Evolutionary conservation across 768 basidiomycete species (phyloP).

Genomic region (Lactarius evosmus): DNA sequence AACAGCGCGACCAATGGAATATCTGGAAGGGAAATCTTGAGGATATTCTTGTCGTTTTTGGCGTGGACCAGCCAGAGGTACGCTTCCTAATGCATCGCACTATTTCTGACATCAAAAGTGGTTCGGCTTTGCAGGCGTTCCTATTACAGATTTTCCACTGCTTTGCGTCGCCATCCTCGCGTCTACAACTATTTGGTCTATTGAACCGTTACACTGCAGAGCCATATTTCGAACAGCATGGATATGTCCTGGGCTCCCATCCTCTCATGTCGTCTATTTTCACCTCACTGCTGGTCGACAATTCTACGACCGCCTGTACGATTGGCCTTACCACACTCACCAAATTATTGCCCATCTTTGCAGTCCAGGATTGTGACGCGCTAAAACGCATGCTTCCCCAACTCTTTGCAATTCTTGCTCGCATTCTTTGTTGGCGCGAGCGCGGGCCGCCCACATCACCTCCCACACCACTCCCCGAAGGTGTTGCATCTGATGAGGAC

Average conservation of each 20-base stretch:
- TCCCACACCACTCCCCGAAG: conserved; percentile 22
- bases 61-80: conserved; percentile 61
- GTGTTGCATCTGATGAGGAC: conserved; percentile 5
- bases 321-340: conserved; percentile 61
- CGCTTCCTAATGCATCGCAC: conserved; percentile 32
- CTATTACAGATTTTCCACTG: conserved; percentile 63
- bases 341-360: conserved; percentile 72
- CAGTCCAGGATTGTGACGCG: conserved; percentile 54
- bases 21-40: conserved; percentile 80
- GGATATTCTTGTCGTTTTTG: conserved; percentile 66
- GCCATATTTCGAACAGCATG: conserved; percentile 47
- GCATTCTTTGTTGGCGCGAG: conserved; percentile 74
- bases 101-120: neutral
- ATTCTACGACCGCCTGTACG: conserved; percentile 66
- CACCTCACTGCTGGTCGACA: conserved; percentile 67
- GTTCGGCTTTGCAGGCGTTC: conserved; percentile 49
- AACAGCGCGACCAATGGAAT: conserved; percentile 54
- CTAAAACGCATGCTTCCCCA: conserved; percentile 61
- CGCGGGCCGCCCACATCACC: conserved; percentile 35
- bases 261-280: conserved; percentile 64
- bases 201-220: conserved; percentile 60
- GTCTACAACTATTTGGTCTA: conserved; percentile 68
- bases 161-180: conserved; percentile 56
- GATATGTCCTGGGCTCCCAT: conserved; percentile 53
- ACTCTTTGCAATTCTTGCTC: conserved; percentile 63